These are phyloP conservation scores for Barnettozyma botsteinii DNA, from an alignment of 805 yeast species.

Conservation along the genomic window DNA sequence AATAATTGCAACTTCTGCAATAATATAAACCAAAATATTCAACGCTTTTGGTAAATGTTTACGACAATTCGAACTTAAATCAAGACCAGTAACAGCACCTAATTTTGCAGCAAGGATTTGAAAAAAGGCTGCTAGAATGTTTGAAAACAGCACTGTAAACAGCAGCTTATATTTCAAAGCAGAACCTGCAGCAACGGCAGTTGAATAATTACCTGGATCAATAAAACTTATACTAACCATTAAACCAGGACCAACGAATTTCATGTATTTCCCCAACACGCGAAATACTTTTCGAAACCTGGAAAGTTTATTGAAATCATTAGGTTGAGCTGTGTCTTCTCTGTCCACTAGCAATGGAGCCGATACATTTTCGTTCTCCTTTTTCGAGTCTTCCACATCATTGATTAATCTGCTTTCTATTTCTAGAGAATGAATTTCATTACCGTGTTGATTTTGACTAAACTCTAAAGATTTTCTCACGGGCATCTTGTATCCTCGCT, in stretches of 20 bases:
- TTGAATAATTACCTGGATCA: slow-evolving; percentile 97
- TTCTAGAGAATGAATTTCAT: not conserved
- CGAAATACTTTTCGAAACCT: slow-evolving; percentile 8
- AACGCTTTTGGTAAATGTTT: slow-evolving; percentile 60
- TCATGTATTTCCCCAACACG: slow-evolving; percentile 32
- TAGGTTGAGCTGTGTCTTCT: not conserved
- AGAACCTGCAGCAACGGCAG: slow-evolving; percentile 93
- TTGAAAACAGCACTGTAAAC: slow-evolving; percentile 73
- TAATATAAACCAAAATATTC: slow-evolving; percentile 57
- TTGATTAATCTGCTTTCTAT: not conserved
- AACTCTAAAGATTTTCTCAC: not conserved
- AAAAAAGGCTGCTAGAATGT: slow-evolving; percentile 79
- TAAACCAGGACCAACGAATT: slow-evolving; percentile 89
- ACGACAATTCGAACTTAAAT: slow-evolving; percentile 82
- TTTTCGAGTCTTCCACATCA: not conserved
- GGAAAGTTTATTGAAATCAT: slow-evolving; percentile 1
- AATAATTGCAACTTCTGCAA: slow-evolving; percentile 87
- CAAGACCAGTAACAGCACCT: slow-evolving; percentile 92
- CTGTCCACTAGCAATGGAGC: not conserved
- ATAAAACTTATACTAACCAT: slow-evolving; percentile 94
- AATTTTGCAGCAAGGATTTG: slow-evolving; percentile 82
- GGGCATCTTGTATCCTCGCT: not conserved
- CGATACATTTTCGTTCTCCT: not conserved
- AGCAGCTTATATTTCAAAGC: slow-evolving; percentile 73
- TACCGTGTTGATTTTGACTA: no score